phyloP scores from a whole-genome alignment of 495 filamentous ascomycete genomes.

The Aspergillus kassunensis region DNA sequence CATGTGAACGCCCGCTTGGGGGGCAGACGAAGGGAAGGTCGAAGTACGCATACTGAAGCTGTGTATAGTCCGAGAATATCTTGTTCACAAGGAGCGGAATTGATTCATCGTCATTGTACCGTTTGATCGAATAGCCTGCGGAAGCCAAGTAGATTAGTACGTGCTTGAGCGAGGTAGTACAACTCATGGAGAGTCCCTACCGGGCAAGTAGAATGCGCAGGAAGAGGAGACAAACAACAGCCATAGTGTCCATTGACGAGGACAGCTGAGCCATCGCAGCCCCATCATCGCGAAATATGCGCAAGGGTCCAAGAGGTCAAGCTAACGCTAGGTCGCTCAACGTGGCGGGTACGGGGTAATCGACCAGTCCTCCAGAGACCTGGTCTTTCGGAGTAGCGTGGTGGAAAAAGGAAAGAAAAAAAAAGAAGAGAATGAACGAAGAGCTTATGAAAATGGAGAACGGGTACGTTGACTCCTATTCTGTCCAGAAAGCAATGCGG shows the following conservation, averaged over 20 bases:
- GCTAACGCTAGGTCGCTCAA: slow-evolving; percentile 11
- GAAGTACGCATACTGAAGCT: slow-evolving; percentile 91
- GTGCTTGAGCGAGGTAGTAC: not conserved
- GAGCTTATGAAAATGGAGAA: not conserved
- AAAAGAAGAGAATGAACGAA: not conserved
- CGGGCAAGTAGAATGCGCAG: slow-evolving; percentile 75
- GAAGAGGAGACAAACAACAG: slow-evolving; percentile 40
- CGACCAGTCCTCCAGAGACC: too few relatives aligned
- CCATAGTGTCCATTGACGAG: slow-evolving; percentile 30
- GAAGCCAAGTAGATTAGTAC: slow-evolving; percentile 17
- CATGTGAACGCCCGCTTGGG: slow-evolving; percentile 64
- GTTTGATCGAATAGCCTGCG: slow-evolving; percentile 71
- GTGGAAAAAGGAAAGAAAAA: not conserved
- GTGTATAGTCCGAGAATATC: slow-evolving; percentile 87
- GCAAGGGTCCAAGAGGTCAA: slow-evolving; percentile 26
- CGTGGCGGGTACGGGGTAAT: slow-evolving; percentile 21
- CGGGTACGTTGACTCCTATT: not conserved
- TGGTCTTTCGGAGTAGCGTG: too few relatives aligned
- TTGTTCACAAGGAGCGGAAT: slow-evolving; percentile 94
- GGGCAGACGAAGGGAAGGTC: slow-evolving; percentile 91
- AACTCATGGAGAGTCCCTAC: slow-evolving; percentile 39
- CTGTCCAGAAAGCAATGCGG: not conserved
- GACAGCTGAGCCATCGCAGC: slow-evolving; percentile 20
- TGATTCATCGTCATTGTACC: slow-evolving; percentile 72
- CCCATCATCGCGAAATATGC: slow-evolving; percentile 27